A percentile compares a stretch with the other conserved stretches of the same genome.
phyloP scores from a whole-genome alignment of 1,284 basidiomycete genomes.

The Bondarzewia mesenterica region DNA sequence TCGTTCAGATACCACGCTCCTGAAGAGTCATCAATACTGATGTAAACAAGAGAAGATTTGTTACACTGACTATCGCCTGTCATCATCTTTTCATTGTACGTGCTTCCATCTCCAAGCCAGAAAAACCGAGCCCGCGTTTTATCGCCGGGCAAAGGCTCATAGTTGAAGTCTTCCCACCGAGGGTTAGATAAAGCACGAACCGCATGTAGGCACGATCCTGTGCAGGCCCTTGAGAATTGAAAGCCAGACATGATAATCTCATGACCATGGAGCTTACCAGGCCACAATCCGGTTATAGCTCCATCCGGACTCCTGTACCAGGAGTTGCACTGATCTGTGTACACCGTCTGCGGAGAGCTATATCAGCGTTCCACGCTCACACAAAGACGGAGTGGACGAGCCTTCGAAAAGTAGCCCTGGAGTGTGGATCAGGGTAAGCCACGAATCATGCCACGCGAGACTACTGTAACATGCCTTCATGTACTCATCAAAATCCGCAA shows the following conservation, averaged over 20 bases:
- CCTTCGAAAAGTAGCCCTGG: constrained; percentile 38
- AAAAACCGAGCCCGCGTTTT: constrained; percentile 38
- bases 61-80: constrained; percentile 33
- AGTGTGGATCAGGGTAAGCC: background rate
- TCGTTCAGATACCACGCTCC: constrained; percentile 42
- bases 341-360: constrained; percentile 39
- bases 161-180: constrained; percentile 61
- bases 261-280: constrained; percentile 27
- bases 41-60: background rate
- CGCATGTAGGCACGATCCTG: constrained; percentile 48
- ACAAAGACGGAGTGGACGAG: constrained; percentile 14
- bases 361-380: background rate
- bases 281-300: constrained; percentile 50
- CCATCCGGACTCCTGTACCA: constrained; percentile 65
- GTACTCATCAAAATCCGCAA: constrained; percentile 49
- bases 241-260: background rate
- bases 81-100: constrained; percentile 33
- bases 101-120: constrained; percentile 53
- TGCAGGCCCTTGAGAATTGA: background rate
- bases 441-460: background rate
- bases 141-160: constrained; percentile 33
- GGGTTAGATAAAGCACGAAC: constrained; percentile 40
- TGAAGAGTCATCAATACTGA: constrained; percentile 12
- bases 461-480: constrained; percentile 26
- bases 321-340: constrained; percentile 47